phyloP scores from a whole-genome alignment of 495 filamentous ascomycete species.

The Podospora sp. region DNA sequence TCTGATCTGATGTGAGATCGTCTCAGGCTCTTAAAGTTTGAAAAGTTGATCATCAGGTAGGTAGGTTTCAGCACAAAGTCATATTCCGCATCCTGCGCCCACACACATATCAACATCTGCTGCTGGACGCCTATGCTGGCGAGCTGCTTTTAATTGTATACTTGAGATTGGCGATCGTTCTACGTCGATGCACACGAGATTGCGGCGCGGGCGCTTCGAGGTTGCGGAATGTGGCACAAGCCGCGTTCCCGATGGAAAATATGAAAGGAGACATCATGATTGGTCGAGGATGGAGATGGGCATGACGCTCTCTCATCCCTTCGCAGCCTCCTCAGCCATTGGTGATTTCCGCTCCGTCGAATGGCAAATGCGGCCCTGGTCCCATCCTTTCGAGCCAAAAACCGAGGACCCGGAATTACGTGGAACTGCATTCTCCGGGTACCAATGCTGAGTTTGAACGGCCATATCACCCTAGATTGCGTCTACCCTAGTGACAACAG shows the following conservation, averaged over 20 bases:
- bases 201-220: conserved; percentile 15
- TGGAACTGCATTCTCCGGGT: background rate
- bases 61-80: too few relatives aligned
- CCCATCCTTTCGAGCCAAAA: background rate
- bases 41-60: too few relatives aligned
- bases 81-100: too few relatives aligned
- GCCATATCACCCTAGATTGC: background rate
- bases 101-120: too few relatives aligned
- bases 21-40: too few relatives aligned
- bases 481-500: background rate
- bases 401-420: background rate
- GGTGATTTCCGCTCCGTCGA: background rate
- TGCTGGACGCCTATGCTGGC: too few relatives aligned
- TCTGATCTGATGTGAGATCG: too few relatives aligned
- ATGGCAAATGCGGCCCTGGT: background rate
- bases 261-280: background rate
- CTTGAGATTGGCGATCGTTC: conserved; percentile 8
- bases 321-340: conserved; percentile 6
- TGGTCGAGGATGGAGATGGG: conserved; percentile 10
- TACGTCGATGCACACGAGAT: background rate
- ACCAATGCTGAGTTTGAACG: background rate
- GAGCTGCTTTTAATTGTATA: background rate
- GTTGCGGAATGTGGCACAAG: conserved; percentile 17
- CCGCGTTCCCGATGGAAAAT: background rate
- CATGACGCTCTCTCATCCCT: background rate